Conservation (phyloP, 2,329 filamentous ascomycete genomes). For the Aspergillus piperis region DNA sequence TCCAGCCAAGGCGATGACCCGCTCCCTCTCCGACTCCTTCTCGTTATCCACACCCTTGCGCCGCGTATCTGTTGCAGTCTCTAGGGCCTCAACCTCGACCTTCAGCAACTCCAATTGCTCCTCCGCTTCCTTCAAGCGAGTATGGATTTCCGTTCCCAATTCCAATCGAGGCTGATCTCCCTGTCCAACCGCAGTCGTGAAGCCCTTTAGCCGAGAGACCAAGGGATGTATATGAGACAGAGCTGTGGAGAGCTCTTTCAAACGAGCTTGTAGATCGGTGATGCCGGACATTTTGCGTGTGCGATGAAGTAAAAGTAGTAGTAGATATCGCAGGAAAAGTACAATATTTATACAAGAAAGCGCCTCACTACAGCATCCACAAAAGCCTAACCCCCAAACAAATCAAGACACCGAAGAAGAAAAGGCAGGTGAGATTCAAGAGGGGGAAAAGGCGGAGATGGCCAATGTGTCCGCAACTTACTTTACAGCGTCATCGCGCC, state of each 20-base stretch:
- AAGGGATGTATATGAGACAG: conserved; percentile 57
- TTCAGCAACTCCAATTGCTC: conserved; percentile 79
- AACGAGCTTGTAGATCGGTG: conserved; percentile 48
- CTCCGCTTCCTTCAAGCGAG: conserved; percentile 73
- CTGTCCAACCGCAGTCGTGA: conserved; percentile 64
- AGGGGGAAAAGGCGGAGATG: conserved; percentile 1
- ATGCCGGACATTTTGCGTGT: conserved; percentile 39
- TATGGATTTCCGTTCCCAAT: conserved; percentile 77
- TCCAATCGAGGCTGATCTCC: conserved; percentile 69
- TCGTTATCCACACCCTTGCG: conserved; percentile 48
- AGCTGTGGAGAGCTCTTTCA: conserved; percentile 55
- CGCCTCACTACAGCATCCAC: background rate
- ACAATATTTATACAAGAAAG: background rate
- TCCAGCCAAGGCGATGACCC: conserved; percentile 66
- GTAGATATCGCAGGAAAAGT: background rate
- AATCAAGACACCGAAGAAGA: background rate
- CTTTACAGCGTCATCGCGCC: conserved; percentile 27
- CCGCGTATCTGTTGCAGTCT: conserved; percentile 44
- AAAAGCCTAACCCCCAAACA: background rate
- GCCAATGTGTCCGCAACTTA: conserved; percentile 18
- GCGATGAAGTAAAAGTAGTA: background rate
- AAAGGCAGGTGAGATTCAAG: background rate
- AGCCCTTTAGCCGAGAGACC: conserved; percentile 58
- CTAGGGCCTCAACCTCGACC: conserved; percentile 75
- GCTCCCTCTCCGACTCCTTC: conserved; percentile 63